Conservation (phyloP, 768 basidiomycete genomes). For the Mycena epipterygia region DNA sequence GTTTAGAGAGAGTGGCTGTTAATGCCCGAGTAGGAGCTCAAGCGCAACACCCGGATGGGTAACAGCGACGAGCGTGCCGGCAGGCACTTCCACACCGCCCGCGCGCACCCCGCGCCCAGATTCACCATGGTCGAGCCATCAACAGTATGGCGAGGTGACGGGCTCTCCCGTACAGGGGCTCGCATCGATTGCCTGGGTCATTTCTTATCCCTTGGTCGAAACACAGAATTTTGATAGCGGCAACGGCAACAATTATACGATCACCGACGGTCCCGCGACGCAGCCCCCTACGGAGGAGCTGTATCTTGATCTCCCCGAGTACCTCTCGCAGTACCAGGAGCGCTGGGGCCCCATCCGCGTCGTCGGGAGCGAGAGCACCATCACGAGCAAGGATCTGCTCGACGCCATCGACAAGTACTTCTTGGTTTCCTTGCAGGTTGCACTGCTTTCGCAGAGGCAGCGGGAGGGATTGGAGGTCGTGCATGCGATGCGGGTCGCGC, state of each 20-base stretch:
- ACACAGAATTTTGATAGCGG: too few relatives aligned
- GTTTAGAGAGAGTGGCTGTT: not conserved
- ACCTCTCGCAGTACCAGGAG: not conserved
- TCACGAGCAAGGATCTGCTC: not conserved
- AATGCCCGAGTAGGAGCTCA: slow-evolving; percentile 3
- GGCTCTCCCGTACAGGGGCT: too few relatives aligned
- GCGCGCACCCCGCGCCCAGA: too few relatives aligned
- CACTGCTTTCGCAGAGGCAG: not conserved
- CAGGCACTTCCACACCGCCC: slow-evolving; percentile 9
- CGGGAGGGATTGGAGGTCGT: not conserved
- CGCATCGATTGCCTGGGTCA: too few relatives aligned
- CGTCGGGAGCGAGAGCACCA: not conserved
- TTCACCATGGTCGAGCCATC: too few relatives aligned
- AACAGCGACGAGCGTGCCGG: slow-evolving; percentile 2
- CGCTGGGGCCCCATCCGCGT: not conserved
- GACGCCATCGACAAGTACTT: not conserved
- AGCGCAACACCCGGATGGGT: not conserved
- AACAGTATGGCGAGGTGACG: too few relatives aligned
- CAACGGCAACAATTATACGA: too few relatives aligned
- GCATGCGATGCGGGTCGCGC: not conserved
- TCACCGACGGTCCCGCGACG: not conserved
- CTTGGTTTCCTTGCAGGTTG: not conserved
- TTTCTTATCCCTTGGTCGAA: too few relatives aligned
- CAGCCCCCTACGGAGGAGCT: not conserved
- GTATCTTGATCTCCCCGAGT: not conserved